Base-by-base conservation (phyloP, 1,284 basidiomycete species). In the Apiotrichum siamense region DNA sequence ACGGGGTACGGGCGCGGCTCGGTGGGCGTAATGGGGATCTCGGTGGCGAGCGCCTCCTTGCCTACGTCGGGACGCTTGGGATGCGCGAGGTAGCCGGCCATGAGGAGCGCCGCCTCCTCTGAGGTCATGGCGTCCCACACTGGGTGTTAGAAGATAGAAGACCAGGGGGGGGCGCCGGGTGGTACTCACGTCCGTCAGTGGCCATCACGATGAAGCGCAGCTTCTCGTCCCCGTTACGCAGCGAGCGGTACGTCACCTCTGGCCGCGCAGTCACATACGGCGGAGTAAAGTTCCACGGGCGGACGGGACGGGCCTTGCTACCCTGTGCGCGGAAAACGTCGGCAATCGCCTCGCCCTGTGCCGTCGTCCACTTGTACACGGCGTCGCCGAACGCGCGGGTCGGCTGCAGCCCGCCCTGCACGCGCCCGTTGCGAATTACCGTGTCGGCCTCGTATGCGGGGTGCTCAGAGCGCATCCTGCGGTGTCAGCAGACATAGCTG, bases 41-140 rank as follows among this genome's bases (percentile, higher is more conserved):
- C 47, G 17, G 56, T 50, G 7, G 65, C 62, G 17, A 69, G 59
- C 27, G 45, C 29, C 11, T 55, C 50, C 53, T 69, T 70, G 41
- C 57, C 49, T 33, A 72, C 61, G 35, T 65, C 62, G 12, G 54
- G n/a, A 39, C 62, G 64, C 29, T 57, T 83, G 17, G 88, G 72
- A 20, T 88, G 87, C 18, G 79, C 75, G 41, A 97, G 77, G 75
- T 91, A 83, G 1, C 87, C 88, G 4, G 85, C 90, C 18, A 94
- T 86, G 21, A 99, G 83, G 17, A 86, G 80, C 44, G 96, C 91
- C 7, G 93, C 90, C 63, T 98, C 93, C 67, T 92, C 85, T n/a
- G 92, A 96, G 55, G 87, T 86, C 49, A 98, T 79, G 60, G 87
- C 79, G 74, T 99, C 96, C 90, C 93, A 97, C 45, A 97, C 73